Evolutionary conservation across 2,329 filamentous ascomycete species (phyloP).

Genomic region (Fragosphaeria purpurea): DNA sequence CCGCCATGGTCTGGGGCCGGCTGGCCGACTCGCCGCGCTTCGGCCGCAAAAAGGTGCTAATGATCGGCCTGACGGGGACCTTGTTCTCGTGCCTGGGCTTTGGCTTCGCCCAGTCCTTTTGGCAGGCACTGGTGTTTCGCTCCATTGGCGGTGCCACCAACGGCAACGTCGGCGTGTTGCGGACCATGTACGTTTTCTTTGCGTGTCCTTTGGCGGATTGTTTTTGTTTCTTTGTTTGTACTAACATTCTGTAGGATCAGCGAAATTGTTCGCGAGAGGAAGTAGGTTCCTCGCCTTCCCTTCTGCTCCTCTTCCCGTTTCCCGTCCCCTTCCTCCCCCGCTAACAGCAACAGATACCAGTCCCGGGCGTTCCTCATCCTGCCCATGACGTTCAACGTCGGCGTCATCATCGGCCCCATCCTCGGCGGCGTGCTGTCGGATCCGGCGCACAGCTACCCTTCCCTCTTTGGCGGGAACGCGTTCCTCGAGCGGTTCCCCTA

Average conservation of each 20-base stretch:
- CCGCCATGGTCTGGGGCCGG: slow-evolving; percentile 73
- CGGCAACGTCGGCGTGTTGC: slow-evolving; percentile 64
- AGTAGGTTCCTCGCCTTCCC: slow-evolving; percentile 17
- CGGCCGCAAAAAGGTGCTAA: slow-evolving; percentile 67
- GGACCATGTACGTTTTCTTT: slow-evolving; percentile 47
- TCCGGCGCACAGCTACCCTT: slow-evolving; percentile 31
- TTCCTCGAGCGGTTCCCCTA: slow-evolving; percentile 43
- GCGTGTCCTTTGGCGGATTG: too few species aligned
- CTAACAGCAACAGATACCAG: slow-evolving; percentile 24
- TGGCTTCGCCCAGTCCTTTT: slow-evolving; percentile 57
- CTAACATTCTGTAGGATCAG: slow-evolving; percentile 25
- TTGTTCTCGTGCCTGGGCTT: slow-evolving; percentile 56
- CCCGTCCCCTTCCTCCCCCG: not conserved
- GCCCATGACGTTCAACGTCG: slow-evolving; percentile 64
- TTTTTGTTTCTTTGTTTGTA: too few species aligned
- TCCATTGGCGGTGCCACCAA: slow-evolving; percentile 58
- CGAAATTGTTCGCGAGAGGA: slow-evolving; percentile 33
- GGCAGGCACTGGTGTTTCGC: slow-evolving; percentile 51
- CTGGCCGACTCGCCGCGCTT: slow-evolving; percentile 52
- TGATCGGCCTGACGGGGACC: slow-evolving; percentile 66
- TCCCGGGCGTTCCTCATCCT: slow-evolving; percentile 33
- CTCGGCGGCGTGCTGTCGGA: slow-evolving; percentile 37
- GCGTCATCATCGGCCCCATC: slow-evolving; percentile 48
- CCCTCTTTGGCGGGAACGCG: slow-evolving; percentile 33
- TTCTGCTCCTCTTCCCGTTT: too few species aligned